phyloP scores from a whole-genome alignment of 441 rosid species.

The Corymbia calophylla region DNA sequence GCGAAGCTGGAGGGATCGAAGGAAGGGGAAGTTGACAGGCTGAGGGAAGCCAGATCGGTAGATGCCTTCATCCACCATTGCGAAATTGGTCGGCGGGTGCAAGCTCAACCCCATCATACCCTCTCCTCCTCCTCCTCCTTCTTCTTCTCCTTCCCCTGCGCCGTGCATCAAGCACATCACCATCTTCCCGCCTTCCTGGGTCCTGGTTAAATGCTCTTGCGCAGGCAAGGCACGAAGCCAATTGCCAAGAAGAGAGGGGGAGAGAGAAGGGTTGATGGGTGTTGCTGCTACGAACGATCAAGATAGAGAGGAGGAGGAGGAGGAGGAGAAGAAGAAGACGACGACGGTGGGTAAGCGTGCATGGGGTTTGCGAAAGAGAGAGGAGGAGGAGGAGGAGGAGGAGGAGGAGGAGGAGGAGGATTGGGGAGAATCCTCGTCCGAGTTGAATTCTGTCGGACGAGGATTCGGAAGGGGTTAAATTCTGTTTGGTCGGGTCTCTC shows the following conservation, averaged over 20 bases:
- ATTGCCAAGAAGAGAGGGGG: not conserved
- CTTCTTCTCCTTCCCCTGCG: not conserved
- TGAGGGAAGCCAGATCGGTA: conserved; percentile 70
- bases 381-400: not conserved
- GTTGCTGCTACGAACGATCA: not conserved
- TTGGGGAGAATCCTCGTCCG: not conserved
- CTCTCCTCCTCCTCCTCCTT: conserved; percentile 10
- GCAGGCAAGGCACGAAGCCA: not conserved
- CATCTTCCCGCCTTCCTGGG: not conserved
- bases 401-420: not conserved
- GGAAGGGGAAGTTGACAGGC: conserved; percentile 47
- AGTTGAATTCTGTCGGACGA: not conserved
- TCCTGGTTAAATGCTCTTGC: not conserved
- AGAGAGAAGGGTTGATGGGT: not conserved
- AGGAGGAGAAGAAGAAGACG: not conserved
- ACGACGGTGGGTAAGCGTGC: not conserved
- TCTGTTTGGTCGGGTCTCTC: not conserved
- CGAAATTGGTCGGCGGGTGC: conserved; percentile 64
- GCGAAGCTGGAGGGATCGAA: conserved; percentile 63
- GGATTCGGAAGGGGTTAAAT: not conserved
- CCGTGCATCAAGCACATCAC: conserved; percentile 28
- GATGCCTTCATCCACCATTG: conserved; percentile 76
- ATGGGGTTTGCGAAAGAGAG: not conserved
- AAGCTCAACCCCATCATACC: not conserved
- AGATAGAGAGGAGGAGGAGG: not conserved